phyloP scores from a whole-genome alignment of 768 basidiomycete species.

The Boletus rufocinnamomeus region DNA sequence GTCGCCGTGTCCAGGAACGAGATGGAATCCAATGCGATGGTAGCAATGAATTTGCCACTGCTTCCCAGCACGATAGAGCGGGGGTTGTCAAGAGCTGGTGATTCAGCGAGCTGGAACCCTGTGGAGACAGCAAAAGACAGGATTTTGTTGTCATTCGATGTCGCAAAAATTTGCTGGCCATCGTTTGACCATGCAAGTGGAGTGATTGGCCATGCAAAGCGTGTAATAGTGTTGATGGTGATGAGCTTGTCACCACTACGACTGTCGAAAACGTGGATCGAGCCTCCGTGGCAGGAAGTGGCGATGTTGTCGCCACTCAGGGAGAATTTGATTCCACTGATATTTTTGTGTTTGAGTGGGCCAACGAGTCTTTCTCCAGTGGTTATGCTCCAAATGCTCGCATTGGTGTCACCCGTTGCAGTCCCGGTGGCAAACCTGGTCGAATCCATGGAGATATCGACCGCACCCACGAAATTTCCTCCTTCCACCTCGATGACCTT shows the following conservation, averaged over 20 bases:
- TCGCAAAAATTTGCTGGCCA: background rate
- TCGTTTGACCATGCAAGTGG: background rate
- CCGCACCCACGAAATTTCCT: rapidly evolving
- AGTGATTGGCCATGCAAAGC: background rate
- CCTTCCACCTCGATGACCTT: background rate
- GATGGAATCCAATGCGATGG: background rate
- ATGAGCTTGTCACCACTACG: background rate
- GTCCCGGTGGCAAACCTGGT: background rate
- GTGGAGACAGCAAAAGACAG: background rate
- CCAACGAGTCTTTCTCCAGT: background rate
- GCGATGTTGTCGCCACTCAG: background rate
- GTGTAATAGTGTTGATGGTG: background rate
- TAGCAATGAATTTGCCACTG: background rate
- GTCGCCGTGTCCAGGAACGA: background rate
- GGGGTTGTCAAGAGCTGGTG: background rate
- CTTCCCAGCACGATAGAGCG: background rate
- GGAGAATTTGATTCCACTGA: background rate
- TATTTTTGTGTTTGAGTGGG: background rate
- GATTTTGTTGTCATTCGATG: background rate
- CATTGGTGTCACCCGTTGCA: too few species aligned
- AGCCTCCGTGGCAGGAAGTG: rapidly evolving
- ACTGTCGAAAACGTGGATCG: background rate
- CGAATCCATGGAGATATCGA: background rate
- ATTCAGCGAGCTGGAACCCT: background rate
- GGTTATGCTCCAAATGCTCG: background rate